Evolutionary conservation across 2,329 filamentous ascomycete genomes (phyloP).

Genomic region (Akanthomyces muscarius): DNA sequence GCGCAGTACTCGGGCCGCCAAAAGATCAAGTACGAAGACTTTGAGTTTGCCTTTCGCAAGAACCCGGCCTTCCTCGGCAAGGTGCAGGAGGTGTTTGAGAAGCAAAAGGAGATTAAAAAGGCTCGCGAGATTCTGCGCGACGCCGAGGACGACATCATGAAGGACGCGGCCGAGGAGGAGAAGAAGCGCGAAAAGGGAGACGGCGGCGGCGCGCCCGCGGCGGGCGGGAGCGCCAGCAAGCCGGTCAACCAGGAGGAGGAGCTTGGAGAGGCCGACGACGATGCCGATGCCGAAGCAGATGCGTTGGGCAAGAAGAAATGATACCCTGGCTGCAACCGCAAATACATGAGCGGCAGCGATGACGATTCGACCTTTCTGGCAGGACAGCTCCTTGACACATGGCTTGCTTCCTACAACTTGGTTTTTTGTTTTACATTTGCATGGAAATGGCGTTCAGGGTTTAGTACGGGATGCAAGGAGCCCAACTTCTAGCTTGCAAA

Average conservation of each 20-base stretch:
- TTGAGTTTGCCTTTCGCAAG: conserved; percentile 86
- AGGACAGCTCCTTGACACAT: not conserved
- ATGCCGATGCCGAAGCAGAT: conserved; percentile 41
- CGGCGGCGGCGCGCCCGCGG: conserved; percentile 12
- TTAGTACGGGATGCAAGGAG: too few species aligned
- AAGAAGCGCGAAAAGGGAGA: conserved; percentile 33
- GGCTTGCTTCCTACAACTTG: not conserved
- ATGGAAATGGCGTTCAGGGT: not conserved
- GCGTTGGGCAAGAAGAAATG: conserved; percentile 37
- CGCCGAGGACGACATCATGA: conserved; percentile 58
- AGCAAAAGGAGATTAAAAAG: conserved; percentile 81
- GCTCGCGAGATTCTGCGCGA: conserved; percentile 72
- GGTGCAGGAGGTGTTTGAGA: conserved; percentile 83
- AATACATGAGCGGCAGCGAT: not conserved
- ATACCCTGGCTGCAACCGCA: conserved; percentile 12
- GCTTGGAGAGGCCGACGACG: conserved; percentile 50
- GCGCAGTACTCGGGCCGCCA: conserved; percentile 84
- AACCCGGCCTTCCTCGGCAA: conserved; percentile 84
- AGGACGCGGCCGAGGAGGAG: conserved; percentile 46
- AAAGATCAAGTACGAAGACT: conserved; percentile 98
- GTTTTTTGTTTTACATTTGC: not conserved
- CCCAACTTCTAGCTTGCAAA: not conserved
- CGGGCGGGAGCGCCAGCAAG: conserved; percentile 18
- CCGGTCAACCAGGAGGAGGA: conserved; percentile 43
- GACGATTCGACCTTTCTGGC: not conserved